Conservation (phyloP, 306 rosid species). For the Vigna nakashimae region DNA sequence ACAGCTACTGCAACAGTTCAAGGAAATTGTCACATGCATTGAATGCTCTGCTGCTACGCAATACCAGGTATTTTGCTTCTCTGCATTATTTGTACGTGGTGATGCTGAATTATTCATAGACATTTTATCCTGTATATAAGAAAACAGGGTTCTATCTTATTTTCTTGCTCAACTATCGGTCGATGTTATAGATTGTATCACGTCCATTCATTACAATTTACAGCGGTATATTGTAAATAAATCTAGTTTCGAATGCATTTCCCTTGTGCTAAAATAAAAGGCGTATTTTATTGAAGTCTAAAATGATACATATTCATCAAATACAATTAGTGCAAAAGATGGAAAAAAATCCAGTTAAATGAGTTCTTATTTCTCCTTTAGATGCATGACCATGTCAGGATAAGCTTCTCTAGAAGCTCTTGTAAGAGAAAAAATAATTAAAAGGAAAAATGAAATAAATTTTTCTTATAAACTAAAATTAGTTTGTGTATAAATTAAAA, state of each 20-base stretch:
- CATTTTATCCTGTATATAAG: neutral
- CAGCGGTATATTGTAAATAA: constrained; percentile 16
- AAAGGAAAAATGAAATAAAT: too few relatives aligned
- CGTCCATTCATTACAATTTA: neutral
- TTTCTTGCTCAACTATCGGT: constrained; percentile 16
- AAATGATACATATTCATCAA: constrained; percentile 28
- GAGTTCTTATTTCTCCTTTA: constrained; percentile 35
- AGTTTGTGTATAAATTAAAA: too few relatives aligned
- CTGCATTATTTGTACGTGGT: neutral
- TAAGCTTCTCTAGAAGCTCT: too few relatives aligned
- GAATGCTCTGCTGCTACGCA: constrained; percentile 61
- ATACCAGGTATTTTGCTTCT: constrained; percentile 53
- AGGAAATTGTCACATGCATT: constrained; percentile 48
- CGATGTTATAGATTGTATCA: constrained; percentile 18
- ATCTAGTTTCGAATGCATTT: constrained; percentile 21
- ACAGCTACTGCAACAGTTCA: constrained; percentile 50
- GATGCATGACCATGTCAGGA: neutral
- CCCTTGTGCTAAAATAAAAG: constrained; percentile 36
- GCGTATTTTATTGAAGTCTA: constrained; percentile 25
- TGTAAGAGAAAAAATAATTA: too few relatives aligned
- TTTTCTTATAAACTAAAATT: too few relatives aligned
- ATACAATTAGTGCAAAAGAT: constrained; percentile 28
- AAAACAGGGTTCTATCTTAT: constrained; percentile 7
- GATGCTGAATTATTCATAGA: constrained; percentile 21
- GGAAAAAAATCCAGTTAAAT: constrained; percentile 31